These are phyloP conservation scores for Penstemon eatonii DNA, from an alignment of 257 asterid genomes.

Conservation along the genomic window DNA sequence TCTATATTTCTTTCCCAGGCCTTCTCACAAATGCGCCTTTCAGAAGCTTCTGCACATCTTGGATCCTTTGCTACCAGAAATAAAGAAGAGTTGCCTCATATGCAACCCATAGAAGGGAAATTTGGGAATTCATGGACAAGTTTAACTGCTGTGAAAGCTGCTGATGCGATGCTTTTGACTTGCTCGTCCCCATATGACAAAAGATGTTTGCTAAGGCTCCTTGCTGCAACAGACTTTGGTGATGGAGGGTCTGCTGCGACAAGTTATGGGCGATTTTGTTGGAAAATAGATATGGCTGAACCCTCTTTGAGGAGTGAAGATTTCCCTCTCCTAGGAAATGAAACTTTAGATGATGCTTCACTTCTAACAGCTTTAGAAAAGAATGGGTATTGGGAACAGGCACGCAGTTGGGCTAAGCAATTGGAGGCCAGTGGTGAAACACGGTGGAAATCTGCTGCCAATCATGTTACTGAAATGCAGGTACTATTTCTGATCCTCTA, in stretches of 20 bases:
- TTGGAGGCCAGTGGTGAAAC: constrained; percentile 90
- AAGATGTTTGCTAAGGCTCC: constrained; percentile 89
- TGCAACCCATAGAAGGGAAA: constrained; percentile 60
- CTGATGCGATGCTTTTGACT: constrained; percentile 78
- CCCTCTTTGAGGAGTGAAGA: constrained; percentile 86
- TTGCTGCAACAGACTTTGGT: constrained; percentile 84
- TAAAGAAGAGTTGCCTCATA: constrained; percentile 72
- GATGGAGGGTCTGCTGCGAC: constrained; percentile 83
- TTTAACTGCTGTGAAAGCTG: constrained; percentile 85
- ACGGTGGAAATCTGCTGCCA: constrained; percentile 73
- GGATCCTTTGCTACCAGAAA: constrained; percentile 85
- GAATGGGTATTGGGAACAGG: constrained; percentile 96
- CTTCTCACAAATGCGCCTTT: constrained; percentile 94
- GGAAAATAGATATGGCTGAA: constrained; percentile 96
- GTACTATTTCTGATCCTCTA: constrained; percentile 36
- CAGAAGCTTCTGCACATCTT: constrained; percentile 93
- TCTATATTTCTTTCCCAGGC: constrained; percentile 54
- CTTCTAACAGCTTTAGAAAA: constrained; percentile 75
- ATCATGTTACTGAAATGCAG: constrained; percentile 98
- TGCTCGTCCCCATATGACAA: constrained; percentile 92
- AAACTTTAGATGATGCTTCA: constrained; percentile 77
- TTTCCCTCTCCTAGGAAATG: constrained; percentile 76
- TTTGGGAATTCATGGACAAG: constrained; percentile 62
- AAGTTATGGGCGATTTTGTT: constrained; percentile 63
- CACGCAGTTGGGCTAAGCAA: constrained; percentile 94